Conservation (phyloP, 2,329 filamentous ascomycete species). For the Coleophoma crateriformis region DNA sequence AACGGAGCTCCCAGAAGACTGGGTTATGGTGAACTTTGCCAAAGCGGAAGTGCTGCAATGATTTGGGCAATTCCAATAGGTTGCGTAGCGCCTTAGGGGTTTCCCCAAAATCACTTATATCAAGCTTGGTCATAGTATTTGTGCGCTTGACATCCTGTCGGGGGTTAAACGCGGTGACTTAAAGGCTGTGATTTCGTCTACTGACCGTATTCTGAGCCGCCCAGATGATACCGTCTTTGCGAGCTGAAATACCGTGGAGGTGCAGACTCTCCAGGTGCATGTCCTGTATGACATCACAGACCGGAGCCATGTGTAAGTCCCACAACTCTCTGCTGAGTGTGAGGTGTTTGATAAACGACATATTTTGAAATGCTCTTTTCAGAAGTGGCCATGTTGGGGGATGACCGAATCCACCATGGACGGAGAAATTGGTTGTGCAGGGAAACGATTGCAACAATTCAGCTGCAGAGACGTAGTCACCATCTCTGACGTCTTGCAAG, state of each 20-base stretch:
- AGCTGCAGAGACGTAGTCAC: not conserved
- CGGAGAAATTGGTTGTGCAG: not conserved
- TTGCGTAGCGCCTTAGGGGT: not conserved
- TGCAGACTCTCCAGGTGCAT: not conserved
- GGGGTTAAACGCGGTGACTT: not conserved
- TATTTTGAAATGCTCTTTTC: not conserved
- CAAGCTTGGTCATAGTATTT: slow-evolving; percentile 1
- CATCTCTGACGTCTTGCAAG: not conserved
- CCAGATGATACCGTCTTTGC: not conserved
- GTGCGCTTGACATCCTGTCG: not conserved
- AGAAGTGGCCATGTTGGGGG: slow-evolving; percentile 1
- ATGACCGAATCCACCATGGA: slow-evolving; percentile 2
- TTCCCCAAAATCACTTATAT: not conserved
- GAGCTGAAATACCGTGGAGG: not conserved
- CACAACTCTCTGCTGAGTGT: not conserved
- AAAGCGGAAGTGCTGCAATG: slow-evolving; percentile 2
- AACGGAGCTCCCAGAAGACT: not conserved
- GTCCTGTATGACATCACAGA: not conserved
- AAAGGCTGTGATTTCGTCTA: not conserved
- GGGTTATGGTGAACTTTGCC: not conserved
- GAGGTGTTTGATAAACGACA: not conserved
- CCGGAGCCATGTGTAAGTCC: not conserved
- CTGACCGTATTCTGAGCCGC: not conserved
- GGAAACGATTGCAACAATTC: slow-evolving; percentile 1
- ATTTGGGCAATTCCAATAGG: slow-evolving; percentile 1